phyloP scores from a whole-genome alignment of 352 stramenopile genomes.

The Pythium periplocum region DNA sequence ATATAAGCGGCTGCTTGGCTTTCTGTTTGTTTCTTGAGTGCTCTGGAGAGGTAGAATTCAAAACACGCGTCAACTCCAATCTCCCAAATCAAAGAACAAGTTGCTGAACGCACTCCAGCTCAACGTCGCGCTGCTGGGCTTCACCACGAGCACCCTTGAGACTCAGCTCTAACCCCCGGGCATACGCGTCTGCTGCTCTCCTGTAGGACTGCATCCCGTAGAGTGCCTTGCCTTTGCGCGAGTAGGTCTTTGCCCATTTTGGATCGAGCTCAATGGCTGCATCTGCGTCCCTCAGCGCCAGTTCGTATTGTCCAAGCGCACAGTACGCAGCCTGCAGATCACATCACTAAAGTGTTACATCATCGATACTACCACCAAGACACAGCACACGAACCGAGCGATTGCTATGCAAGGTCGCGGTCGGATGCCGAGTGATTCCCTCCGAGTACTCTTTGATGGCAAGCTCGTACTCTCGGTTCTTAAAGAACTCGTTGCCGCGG shows the following conservation, averaged over 20 bases:
- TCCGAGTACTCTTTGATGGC: constrained; percentile 59
- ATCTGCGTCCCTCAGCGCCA: constrained; percentile 51
- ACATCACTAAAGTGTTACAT: not conserved
- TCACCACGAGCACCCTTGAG: constrained; percentile 62
- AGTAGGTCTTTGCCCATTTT: constrained; percentile 49
- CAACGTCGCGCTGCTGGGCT: constrained; percentile 59
- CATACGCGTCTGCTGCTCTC: constrained; percentile 69
- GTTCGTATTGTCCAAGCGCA: constrained; percentile 42
- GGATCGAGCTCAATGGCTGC: constrained; percentile 56
- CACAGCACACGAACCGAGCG: constrained; percentile 30
- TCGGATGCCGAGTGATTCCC: constrained; percentile 44
- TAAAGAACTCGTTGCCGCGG: constrained; percentile 63
- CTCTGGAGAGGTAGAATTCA: constrained; percentile 20
- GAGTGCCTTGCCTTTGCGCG: constrained; percentile 72
- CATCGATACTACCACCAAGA: not conserved
- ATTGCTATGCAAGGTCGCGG: constrained; percentile 75
- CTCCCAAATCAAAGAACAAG: not conserved
- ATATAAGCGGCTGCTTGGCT: constrained; percentile 71
- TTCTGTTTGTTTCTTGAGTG: constrained; percentile 57
- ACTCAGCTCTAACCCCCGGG: constrained; percentile 60
- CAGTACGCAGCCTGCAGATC: constrained; percentile 47
- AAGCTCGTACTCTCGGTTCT: constrained; percentile 41
- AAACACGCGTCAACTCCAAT: not conserved
- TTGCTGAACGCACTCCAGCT: constrained; percentile 48
- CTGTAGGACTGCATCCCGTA: constrained; percentile 63